Conservation (phyloP, 2,329 filamentous ascomycete species). For the Tympanopsis confertula region DNA sequence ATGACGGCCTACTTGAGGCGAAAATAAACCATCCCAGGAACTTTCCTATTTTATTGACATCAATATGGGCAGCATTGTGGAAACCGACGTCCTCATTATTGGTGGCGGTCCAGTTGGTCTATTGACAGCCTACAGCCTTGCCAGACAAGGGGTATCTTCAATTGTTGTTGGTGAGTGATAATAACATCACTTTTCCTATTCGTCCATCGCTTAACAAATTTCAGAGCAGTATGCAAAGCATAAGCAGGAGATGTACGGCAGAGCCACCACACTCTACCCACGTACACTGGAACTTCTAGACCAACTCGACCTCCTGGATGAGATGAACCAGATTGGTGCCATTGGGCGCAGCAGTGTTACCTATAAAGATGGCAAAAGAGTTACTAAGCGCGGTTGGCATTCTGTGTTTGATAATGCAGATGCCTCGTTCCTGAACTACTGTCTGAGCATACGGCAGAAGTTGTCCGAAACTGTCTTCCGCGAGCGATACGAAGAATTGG, state of each 20-base stretch:
- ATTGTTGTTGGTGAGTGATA: constrained; percentile 3
- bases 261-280: constrained; percentile 4
- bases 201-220: neutral
- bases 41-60: too few relatives aligned
- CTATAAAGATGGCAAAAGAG: constrained; percentile 2
- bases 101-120: constrained; percentile 3
- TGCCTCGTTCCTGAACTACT: constrained; percentile 3
- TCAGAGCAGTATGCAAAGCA: constrained; percentile 2
- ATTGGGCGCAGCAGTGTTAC: constrained; percentile 1
- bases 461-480: constrained; percentile 3
- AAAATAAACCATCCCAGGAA: too few relatives aligned
- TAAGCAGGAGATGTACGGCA: constrained; percentile 3
- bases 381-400: constrained; percentile 3
- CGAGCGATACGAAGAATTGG: neutral
- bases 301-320: constrained; percentile 2
- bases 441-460: constrained; percentile 4
- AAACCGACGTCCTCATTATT: constrained; percentile 2
- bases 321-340: constrained; percentile 1
- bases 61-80: neutral
- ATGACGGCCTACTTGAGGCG: too few relatives aligned
- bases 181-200: too few relatives aligned
- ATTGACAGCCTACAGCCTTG: constrained; percentile 2
- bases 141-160: constrained; percentile 2
- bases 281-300: constrained; percentile 5
- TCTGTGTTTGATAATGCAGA: neutral